Evolutionary conservation across 345 rosid species (phyloP).

Genomic region (Populus alba): DNA sequence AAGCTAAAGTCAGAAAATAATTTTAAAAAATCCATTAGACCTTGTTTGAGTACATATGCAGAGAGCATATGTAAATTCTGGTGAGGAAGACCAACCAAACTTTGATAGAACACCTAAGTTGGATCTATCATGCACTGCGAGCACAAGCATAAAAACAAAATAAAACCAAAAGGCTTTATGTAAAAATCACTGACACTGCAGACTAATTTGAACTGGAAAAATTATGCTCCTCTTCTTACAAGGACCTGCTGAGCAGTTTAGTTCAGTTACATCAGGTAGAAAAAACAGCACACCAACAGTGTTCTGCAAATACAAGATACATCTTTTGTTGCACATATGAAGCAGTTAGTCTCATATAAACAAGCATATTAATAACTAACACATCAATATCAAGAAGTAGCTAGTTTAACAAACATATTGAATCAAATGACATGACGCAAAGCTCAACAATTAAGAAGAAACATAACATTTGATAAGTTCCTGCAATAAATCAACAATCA

Average conservation of each 20-base stretch:
- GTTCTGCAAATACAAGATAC: slow-evolving; percentile 17
- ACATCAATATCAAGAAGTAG: background rate
- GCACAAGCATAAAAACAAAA: background rate
- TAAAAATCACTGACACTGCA: background rate
- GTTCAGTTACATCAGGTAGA: slow-evolving; percentile 23
- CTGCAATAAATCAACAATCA: background rate
- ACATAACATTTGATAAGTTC: background rate
- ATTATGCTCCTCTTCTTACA: slow-evolving; percentile 10
- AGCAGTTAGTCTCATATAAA: slow-evolving; percentile 9
- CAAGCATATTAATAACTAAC: background rate
- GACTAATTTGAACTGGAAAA: background rate
- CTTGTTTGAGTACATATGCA: background rate
- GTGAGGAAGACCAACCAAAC: background rate
- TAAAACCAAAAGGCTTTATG: background rate
- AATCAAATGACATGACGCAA: background rate
- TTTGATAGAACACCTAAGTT: background rate
- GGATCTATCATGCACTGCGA: background rate
- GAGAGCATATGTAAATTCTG: background rate
- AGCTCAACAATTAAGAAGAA: background rate
- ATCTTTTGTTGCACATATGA: slow-evolving; percentile 18
- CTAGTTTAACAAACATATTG: background rate
- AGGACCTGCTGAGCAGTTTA: slow-evolving; percentile 11
- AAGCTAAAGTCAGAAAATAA: slow-evolving; percentile 50
- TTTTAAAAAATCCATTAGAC: slow-evolving; percentile 8
- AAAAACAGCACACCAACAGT: slow-evolving; percentile 22